phyloP scores from a whole-genome alignment of 805 yeast species.

The Wickerhamiella allomyrinae region DNA sequence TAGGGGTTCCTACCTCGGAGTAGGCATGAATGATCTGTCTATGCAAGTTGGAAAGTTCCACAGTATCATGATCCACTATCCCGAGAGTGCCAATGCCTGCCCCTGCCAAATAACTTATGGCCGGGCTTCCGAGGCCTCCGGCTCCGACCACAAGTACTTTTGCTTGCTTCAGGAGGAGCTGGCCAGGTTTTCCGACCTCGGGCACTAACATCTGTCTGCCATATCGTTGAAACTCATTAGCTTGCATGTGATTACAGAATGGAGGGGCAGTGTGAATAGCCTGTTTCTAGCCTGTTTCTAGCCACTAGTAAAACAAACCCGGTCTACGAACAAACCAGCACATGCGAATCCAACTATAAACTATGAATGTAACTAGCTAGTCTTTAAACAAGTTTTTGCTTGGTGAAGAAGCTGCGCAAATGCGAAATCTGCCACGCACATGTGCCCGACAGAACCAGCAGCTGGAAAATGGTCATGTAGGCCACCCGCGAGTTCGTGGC shows the following conservation, averaged over 20 bases:
- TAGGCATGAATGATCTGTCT: conserved; percentile 75
- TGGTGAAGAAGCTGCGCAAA: conserved; percentile 68
- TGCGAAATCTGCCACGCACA: conserved; percentile 68
- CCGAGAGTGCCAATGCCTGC: conserved; percentile 77
- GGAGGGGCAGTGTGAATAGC: too few species aligned
- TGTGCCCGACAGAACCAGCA: conserved; percentile 48
- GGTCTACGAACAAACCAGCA: too few species aligned
- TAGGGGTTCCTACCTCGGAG: conserved; percentile 48
- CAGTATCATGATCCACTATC: conserved; percentile 73
- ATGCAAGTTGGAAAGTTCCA: conserved; percentile 75
- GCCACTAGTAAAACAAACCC: too few species aligned
- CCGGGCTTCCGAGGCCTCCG: conserved; percentile 94
- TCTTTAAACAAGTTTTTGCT: conserved; percentile 71
- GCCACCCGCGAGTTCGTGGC: conserved; percentile 57
- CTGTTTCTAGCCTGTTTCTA: too few species aligned
- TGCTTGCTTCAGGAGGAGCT: conserved; percentile 41
- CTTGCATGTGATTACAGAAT: conserved; percentile 12
- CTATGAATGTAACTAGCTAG: too few species aligned
- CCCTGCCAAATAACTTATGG: conserved; percentile 66
- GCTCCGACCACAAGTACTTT: conserved; percentile 78
- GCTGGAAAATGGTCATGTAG: conserved; percentile 60
- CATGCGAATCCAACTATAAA: too few species aligned
- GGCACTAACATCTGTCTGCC: conserved; percentile 96
- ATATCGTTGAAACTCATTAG: conserved; percentile 66
- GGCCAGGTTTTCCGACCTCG: conserved; percentile 45